A percentile compares a stretch with the other conserved stretches of the same genome.
Evolutionary conservation across 1,139 yeast species (phyloP).

Genomic region (Pichia sp.): DNA sequence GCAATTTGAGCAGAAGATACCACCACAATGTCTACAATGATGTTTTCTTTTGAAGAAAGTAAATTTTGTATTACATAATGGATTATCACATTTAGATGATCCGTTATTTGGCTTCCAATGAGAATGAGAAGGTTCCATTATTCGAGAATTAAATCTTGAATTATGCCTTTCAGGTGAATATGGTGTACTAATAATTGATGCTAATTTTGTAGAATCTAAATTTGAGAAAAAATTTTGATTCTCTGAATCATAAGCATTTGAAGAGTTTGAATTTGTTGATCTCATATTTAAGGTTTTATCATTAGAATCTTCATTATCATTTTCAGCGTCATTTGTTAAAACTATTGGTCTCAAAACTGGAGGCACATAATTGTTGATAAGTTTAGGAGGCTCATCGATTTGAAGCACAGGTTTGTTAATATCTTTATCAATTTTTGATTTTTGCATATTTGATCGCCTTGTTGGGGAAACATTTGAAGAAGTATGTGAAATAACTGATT

Average conservation of each 20-base stretch:
- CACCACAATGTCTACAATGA: conserved; percentile 66
- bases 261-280: not conserved
- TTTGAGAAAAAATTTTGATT: not conserved
- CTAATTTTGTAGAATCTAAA: not conserved
- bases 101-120: conserved; percentile 28
- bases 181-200: not conserved
- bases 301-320: not conserved
- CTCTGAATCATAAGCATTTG: conserved; percentile 1
- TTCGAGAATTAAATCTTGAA: conserved; percentile 3
- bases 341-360: conserved; percentile 25
- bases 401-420: conserved; percentile 20
- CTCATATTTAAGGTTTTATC: not conserved
- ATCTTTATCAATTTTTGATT: conserved; percentile 1
- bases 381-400: conserved; percentile 25
- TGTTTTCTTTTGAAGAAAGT: conserved; percentile 51
- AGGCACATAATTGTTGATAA: conserved; percentile 25
- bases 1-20: conserved; percentile 66
- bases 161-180: not conserved
- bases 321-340: not conserved
- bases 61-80: conserved; percentile 21
- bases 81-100: conserved; percentile 17
- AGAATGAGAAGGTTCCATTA: conserved; percentile 28
- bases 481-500: conserved; percentile 5
- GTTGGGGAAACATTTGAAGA: conserved; percentile 18
- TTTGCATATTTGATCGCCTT: conserved; percentile 3